These are phyloP conservation scores for Cicer bijugum DNA, from an alignment of 306 rosid species.

Conservation along the genomic window DNA sequence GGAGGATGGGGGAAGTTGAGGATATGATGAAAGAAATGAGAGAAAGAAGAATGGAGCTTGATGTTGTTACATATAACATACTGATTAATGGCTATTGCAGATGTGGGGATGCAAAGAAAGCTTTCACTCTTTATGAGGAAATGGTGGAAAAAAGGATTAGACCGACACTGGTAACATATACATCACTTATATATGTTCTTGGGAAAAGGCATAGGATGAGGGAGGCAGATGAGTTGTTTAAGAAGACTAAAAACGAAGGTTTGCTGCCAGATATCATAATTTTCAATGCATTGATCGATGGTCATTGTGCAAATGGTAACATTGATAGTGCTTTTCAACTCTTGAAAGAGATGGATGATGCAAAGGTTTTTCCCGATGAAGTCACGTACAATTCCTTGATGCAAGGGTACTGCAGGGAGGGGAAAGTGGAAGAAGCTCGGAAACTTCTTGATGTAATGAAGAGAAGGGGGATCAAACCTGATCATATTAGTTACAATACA, in stretches of 20 bases:
- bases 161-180: slow-evolving; percentile 72
- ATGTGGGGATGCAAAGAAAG: slow-evolving; percentile 67
- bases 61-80: slow-evolving; percentile 77
- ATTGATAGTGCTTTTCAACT: slow-evolving; percentile 62
- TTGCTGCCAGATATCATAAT: slow-evolving; percentile 69
- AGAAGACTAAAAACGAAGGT: slow-evolving; percentile 57
- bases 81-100: slow-evolving; percentile 80
- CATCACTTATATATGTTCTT: slow-evolving; percentile 72
- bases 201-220: slow-evolving; percentile 68
- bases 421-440: slow-evolving; percentile 87
- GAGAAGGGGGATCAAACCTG: slow-evolving; percentile 82
- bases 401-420: slow-evolving; percentile 83
- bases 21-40: slow-evolving; percentile 64
- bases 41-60: slow-evolving; percentile 64
- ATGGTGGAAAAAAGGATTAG: slow-evolving; percentile 61
- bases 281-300: slow-evolving; percentile 83
- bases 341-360: slow-evolving; percentile 72
- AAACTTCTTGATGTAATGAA: slow-evolving; percentile 78
- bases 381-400: slow-evolving; percentile 85
- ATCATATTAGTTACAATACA: slow-evolving; percentile 79
- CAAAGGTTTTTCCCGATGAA: slow-evolving; percentile 73
- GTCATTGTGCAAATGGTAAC: slow-evolving; percentile 71
- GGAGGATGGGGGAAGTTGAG: slow-evolving; percentile 63
- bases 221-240: slow-evolving; percentile 74
- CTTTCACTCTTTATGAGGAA: slow-evolving; percentile 66